Evolutionary conservation across 257 asterid genomes (phyloP).

Genomic region (Ballota nigra): DNA sequence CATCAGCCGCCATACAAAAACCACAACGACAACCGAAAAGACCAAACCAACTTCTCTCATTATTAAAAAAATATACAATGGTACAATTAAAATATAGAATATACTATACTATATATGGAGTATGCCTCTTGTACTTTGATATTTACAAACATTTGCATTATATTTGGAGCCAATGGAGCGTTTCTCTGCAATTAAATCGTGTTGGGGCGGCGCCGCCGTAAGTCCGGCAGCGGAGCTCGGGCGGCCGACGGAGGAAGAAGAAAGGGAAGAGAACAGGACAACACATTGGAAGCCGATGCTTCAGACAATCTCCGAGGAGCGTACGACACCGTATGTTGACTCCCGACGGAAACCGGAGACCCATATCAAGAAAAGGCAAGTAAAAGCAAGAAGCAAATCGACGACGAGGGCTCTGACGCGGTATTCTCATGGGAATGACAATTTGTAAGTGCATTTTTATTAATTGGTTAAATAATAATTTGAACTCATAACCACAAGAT

Average conservation of each 20-base stretch:
- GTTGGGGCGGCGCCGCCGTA: conserved; percentile 4
- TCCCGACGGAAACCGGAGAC: neutral
- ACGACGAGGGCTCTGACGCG: neutral
- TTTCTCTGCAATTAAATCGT: neutral
- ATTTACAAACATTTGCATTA: neutral
- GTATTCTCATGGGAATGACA: neutral
- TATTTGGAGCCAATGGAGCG: neutral
- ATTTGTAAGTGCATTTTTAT: neutral
- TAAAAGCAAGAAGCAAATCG: neutral
- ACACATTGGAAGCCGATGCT: conserved; percentile 6
- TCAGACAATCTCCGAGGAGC: neutral
- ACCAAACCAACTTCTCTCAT: neutral
- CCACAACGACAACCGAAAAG: neutral
- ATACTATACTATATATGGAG: neutral
- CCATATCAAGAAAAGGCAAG: neutral
- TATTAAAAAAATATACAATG: neutral
- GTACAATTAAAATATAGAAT: neutral
- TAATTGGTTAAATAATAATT: too few relatives aligned
- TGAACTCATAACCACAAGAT: too few relatives aligned
- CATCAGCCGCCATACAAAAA: neutral
- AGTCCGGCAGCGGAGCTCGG: neutral
- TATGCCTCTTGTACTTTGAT: neutral
- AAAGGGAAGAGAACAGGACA: neutral
- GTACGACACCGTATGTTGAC: neutral
- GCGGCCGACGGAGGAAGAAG: neutral